Evolutionary conservation across 73 alveolate species (phyloP).

Genomic region (Paramecium biaurelia): DNA sequence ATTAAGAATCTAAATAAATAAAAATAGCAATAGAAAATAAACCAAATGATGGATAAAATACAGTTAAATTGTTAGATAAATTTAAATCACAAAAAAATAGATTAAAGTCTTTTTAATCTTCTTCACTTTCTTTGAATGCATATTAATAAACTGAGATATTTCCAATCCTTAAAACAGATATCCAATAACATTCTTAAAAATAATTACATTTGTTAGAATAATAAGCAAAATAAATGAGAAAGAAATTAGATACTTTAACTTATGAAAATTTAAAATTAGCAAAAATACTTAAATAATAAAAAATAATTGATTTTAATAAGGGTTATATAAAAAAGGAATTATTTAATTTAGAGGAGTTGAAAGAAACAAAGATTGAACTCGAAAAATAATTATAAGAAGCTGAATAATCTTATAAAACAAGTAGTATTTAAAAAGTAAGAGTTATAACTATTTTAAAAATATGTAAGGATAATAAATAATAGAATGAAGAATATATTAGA

Average conservation of each 20-base stretch:
- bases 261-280: conserved; percentile 49
- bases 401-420: conserved; percentile 63
- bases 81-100: conserved; percentile 18
- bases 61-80: conserved; percentile 52
- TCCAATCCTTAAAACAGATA: conserved; percentile 46
- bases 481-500: conserved; percentile 78
- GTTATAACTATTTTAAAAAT: conserved; percentile 63
- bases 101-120: conserved; percentile 48
- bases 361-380: not conserved
- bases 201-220: conserved; percentile 30
- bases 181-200: conserved; percentile 42
- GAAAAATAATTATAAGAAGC: conserved; percentile 61
- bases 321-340: conserved; percentile 36
- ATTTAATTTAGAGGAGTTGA: conserved; percentile 19
- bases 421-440: conserved; percentile 66
- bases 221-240: conserved; percentile 46
- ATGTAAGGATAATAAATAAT: conserved; percentile 70
- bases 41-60: conserved; percentile 5
- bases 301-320: conserved; percentile 41
- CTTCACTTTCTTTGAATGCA: conserved; percentile 24
- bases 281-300: conserved; percentile 44
- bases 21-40: not conserved
- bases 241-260: conserved; percentile 40
- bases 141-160: conserved; percentile 46
- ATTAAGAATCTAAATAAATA: conserved; percentile 24